These are phyloP conservation scores for Aspergillus sojae DNA, from an alignment of 2,329 filamentous ascomycete species.

Conservation along the genomic window DNA sequence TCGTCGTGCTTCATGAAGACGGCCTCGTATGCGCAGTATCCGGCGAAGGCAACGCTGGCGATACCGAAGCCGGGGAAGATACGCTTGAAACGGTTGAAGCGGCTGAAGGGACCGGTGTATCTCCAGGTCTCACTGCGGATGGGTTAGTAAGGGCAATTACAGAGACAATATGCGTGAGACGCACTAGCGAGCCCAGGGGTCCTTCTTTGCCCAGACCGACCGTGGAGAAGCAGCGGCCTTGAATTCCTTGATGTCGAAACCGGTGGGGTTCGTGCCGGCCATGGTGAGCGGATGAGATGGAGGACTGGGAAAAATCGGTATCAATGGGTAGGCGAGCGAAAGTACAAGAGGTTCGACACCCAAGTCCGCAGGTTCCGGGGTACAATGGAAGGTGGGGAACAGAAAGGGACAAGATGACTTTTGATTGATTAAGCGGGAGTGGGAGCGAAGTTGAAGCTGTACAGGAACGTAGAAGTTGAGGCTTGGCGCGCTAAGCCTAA, in stretches of 20 bases:
- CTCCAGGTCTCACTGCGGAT: slow-evolving; percentile 83
- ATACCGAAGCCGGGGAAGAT: slow-evolving; percentile 90
- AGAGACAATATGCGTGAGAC: slow-evolving; percentile 22
- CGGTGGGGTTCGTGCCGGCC: slow-evolving; percentile 72
- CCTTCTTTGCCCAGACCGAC: slow-evolving; percentile 52
- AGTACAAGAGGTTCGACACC: slow-evolving; percentile 6
- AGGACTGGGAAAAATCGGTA: slow-evolving; percentile 7
- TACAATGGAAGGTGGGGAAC: slow-evolving; percentile 13
- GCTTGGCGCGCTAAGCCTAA: slow-evolving; percentile 39
- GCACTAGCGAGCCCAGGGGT: slow-evolving; percentile 67
- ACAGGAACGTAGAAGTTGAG: slow-evolving; percentile 17
- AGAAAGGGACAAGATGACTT: neutral
- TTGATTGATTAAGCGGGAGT: slow-evolving; percentile 5
- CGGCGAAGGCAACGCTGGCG: slow-evolving; percentile 85
- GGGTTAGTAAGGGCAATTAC: slow-evolving; percentile 19
- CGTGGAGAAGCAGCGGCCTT: slow-evolving; percentile 68
- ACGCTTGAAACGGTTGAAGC: slow-evolving; percentile 85
- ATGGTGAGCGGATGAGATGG: slow-evolving; percentile 43
- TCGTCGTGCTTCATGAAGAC: slow-evolving; percentile 76
- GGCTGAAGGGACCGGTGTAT: slow-evolving; percentile 84
- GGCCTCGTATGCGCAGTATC: slow-evolving; percentile 88
- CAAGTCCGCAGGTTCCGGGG: slow-evolving; percentile 17
- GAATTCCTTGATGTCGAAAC: slow-evolving; percentile 85
- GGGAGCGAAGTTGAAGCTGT: slow-evolving; percentile 27
- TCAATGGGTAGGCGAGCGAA: slow-evolving; percentile 15